These are phyloP conservation scores for Hsuehochloa calcarea DNA, from an alignment of 176 grass and related monocot genomes.

Conservation along the genomic window DNA sequence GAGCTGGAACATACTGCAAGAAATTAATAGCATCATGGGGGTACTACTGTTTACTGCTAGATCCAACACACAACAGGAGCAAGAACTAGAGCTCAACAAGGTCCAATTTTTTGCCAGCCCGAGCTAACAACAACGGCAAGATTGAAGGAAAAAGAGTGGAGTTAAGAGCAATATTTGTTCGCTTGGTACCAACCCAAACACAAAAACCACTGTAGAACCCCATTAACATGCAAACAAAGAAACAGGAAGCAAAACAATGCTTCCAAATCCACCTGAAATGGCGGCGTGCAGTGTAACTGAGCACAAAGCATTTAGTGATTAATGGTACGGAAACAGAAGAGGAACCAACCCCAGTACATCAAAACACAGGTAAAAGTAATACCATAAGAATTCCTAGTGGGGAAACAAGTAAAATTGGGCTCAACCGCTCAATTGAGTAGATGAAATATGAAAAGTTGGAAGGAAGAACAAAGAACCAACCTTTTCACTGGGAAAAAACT, in stretches of 20 bases:
- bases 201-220: not conserved
- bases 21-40: constrained; percentile 12
- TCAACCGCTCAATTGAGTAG: not conserved
- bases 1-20: not conserved
- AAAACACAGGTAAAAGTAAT: not conserved
- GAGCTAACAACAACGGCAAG: not conserved
- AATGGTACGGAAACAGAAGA: not conserved
- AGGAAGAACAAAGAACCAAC: not conserved
- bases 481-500: not conserved
- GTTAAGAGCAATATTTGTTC: not conserved
- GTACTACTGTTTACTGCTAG: not conserved
- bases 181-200: not conserved
- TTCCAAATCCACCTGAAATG: not conserved
- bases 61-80: constrained; percentile 21
- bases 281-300: not conserved
- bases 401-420: not conserved
- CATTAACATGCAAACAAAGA: not conserved
- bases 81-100: constrained; percentile 1
- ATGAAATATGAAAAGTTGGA: not conserved
- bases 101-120: constrained; percentile 7
- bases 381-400: not conserved
- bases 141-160: not conserved
- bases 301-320: not conserved
- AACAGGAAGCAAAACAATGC: not conserved
- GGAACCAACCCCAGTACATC: not conserved